Conservation (phyloP, 306 rosid genomes). For the Cicer yamashitae region DNA sequence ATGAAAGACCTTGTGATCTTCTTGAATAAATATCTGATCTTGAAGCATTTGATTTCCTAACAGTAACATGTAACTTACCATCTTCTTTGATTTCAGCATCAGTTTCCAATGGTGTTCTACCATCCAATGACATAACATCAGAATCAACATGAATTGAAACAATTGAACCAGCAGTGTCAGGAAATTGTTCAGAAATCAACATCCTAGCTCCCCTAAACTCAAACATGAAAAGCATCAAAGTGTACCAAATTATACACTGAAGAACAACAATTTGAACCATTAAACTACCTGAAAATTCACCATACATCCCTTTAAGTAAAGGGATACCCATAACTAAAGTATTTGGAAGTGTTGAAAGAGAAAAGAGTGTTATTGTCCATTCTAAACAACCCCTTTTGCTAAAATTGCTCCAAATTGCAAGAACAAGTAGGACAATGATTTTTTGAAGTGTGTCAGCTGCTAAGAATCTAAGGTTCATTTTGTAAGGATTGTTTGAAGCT, state of each 20-base stretch:
- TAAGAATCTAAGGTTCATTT: conserved; percentile 80
- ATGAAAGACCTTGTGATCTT: conserved; percentile 74
- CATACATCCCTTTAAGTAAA: conserved; percentile 88
- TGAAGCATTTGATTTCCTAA: conserved; percentile 83
- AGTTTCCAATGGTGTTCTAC: conserved; percentile 75
- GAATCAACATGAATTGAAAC: conserved; percentile 95
- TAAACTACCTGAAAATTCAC: conserved; percentile 76
- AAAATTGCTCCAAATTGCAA: conserved; percentile 62
- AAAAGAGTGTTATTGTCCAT: conserved; percentile 86
- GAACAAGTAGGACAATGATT: conserved; percentile 59
- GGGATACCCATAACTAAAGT: conserved; percentile 94
- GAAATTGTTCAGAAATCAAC: conserved; percentile 86
- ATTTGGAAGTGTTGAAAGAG: conserved; percentile 85
- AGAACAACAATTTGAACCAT: conserved; percentile 97
- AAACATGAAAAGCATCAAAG: conserved; percentile 83
- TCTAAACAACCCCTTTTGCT: conserved; percentile 77
- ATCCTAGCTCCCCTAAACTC: conserved; percentile 80
- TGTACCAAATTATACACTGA: conserved; percentile 94
- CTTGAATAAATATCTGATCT: conserved; percentile 83
- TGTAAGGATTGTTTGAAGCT: conserved; percentile 77
- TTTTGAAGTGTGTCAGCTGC: conserved; percentile 91
- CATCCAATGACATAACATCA: conserved; percentile 85
- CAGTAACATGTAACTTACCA: conserved; percentile 87
- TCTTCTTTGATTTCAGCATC: conserved; percentile 89
- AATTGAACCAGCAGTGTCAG: conserved; percentile 90